Evolutionary conservation across 345 rosid species (phyloP).

Genomic region (Eucalyptus shirleyi): DNA sequence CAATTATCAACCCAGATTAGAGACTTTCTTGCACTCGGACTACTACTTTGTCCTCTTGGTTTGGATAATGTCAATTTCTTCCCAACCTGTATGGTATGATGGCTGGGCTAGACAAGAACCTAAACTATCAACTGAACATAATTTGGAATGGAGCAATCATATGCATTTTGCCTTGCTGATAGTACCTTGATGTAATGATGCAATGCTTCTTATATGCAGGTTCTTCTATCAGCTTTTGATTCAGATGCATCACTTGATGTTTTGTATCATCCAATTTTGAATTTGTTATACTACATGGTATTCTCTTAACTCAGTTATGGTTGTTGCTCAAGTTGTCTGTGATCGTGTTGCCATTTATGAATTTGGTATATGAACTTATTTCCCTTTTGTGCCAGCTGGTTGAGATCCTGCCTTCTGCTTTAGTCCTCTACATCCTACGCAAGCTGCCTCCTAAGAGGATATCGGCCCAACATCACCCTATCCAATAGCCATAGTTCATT

Average conservation of each 20-base stretch:
- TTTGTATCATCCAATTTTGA: slow-evolving; percentile 84
- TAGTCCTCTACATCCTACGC: slow-evolving; percentile 82
- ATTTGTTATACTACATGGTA: slow-evolving; percentile 89
- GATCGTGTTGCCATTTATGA: neutral
- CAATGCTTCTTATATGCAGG: slow-evolving; percentile 24
- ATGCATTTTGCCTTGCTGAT: neutral
- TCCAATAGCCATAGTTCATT: slow-evolving; percentile 23
- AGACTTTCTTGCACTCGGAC: neutral
- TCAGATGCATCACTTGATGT: slow-evolving; percentile 72
- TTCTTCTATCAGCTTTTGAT: slow-evolving; percentile 77
- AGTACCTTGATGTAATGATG: neutral
- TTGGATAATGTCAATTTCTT: neutral
- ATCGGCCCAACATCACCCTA: slow-evolving; percentile 88
- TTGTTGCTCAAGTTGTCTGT: neutral
- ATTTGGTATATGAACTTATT: neutral
- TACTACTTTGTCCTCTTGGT: neutral
- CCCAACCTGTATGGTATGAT: neutral
- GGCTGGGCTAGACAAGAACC: neutral
- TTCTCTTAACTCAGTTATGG: neutral
- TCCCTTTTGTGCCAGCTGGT: slow-evolving; percentile 44
- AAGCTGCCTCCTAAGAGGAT: slow-evolving; percentile 94
- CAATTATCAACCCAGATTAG: neutral
- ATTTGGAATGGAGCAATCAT: neutral
- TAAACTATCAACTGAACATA: neutral
- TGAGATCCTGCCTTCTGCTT: slow-evolving; percentile 93